Evolutionary conservation across 139 green algal species (phyloP).

Genomic region (Coccomyxa sp.): DNA sequence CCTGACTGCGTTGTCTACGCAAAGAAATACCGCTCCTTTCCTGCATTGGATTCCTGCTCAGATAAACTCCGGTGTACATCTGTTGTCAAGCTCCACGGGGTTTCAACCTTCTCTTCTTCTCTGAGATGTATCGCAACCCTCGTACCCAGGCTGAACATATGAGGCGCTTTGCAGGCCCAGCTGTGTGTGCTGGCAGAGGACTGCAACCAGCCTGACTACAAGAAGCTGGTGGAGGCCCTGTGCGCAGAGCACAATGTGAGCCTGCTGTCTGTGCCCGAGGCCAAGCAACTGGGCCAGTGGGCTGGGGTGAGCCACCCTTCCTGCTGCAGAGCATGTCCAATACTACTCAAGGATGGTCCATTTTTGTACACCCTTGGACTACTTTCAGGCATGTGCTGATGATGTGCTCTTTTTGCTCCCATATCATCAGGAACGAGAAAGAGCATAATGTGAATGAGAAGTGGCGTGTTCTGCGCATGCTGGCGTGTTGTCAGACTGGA

Average conservation of each 20-base stretch:
- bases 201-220: conserved; percentile 99
- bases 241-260: conserved; percentile 96
- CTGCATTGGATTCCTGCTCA: too few species aligned
- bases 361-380: background rate
- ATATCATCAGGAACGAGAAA: too few species aligned
- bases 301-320: conserved; percentile 13
- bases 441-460: too few species aligned
- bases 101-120: too few species aligned
- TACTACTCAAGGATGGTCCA: background rate
- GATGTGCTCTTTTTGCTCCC: too few species aligned
- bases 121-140: too few species aligned
- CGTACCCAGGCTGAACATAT: background rate
- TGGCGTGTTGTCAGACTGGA: too few species aligned
- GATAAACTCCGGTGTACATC: too few species aligned
- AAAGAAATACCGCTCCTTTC: background rate
- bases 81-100: too few species aligned
- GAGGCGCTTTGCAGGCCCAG: conserved; percentile 56
- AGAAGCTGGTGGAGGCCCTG: conserved; percentile 98
- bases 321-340: background rate
- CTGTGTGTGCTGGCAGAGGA: conserved; percentile 97
- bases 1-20: background rate
- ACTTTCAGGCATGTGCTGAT: background rate
- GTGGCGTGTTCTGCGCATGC: too few species aligned
- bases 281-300: conserved; percentile 79
- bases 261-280: conserved; percentile 89